These are phyloP conservation scores for Triticum monococcum DNA, from an alignment of 176 grass and related monocot species.

Conservation along the genomic window DNA sequence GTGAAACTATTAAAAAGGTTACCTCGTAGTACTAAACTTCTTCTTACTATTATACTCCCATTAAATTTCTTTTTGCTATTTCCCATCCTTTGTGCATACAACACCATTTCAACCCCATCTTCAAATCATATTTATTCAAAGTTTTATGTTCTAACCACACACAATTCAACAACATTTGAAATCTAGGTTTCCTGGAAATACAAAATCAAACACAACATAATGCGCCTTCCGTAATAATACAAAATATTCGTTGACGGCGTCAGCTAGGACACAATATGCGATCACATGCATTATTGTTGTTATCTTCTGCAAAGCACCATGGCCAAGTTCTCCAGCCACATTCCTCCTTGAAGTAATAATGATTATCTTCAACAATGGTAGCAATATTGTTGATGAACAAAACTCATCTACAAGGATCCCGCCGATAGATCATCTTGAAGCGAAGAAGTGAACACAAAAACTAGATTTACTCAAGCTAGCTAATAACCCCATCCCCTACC, in stretches of 20 bases:
- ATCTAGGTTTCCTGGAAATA: neutral
- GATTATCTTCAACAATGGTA: too few relatives aligned
- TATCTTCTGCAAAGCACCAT: neutral
- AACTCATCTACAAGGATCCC: too few relatives aligned
- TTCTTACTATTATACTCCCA: too few relatives aligned
- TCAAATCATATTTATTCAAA: neutral
- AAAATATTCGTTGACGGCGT: neutral
- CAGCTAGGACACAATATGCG: neutral
- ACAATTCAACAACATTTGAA: neutral
- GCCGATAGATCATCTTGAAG: too few relatives aligned
- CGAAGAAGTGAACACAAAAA: too few relatives aligned
- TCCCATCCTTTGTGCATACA: neutral
- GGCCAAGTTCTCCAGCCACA: neutral
- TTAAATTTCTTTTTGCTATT: too few relatives aligned
- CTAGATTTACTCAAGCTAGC: too few relatives aligned
- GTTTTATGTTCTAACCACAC: neutral
- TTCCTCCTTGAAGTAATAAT: neutral
- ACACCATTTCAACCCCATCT: neutral
- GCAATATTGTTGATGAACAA: too few relatives aligned
- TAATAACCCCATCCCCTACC: too few relatives aligned
- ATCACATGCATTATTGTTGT: neutral
- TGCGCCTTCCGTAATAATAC: neutral
- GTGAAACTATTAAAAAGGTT: too few relatives aligned
- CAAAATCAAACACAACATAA: neutral
- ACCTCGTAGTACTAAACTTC: too few relatives aligned